These are phyloP conservation scores for Schoenoplectus tabernaemontani DNA, from an alignment of 202 grass and related monocot genomes.

Conservation along the genomic window DNA sequence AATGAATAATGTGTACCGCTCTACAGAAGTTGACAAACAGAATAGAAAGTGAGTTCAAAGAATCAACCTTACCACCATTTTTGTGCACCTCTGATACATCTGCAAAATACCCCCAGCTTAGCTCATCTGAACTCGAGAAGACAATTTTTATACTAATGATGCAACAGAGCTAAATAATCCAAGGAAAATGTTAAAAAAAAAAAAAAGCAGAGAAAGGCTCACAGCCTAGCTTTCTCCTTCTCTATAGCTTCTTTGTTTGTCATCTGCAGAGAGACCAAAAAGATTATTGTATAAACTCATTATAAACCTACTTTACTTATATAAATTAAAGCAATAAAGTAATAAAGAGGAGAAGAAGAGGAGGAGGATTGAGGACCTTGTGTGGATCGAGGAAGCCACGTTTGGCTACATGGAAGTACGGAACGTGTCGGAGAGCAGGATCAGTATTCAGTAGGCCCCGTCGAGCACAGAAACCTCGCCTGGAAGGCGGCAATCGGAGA, in stretches of 20 bases:
- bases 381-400: slow-evolving; percentile 43
- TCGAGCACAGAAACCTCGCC: slow-evolving; percentile 15
- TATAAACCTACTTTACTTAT: neutral
- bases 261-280: slow-evolving; percentile 20
- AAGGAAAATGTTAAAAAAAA: neutral
- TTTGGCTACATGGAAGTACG: slow-evolving; percentile 5
- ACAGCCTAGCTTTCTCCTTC: slow-evolving; percentile 72
- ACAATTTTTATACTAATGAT: slow-evolving; percentile 1
- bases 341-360: neutral
- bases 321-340: neutral
- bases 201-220: slow-evolving; percentile 12
- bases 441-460: neutral
- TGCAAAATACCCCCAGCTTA: slow-evolving; percentile 56
- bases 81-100: slow-evolving; percentile 66
- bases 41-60: neutral
- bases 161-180: neutral
- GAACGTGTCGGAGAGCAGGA: neutral
- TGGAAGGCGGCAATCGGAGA: slow-evolving; percentile 8
- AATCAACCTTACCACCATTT: slow-evolving; percentile 62
- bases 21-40: neutral
- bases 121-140: slow-evolving; percentile 62
- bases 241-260: slow-evolving; percentile 44
- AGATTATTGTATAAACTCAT: neutral
- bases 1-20: neutral
- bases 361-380: slow-evolving; percentile 32